Evolutionary conservation across 2,329 filamentous ascomycete genomes (phyloP).

Genomic region (Cytospora paraplurivora): DNA sequence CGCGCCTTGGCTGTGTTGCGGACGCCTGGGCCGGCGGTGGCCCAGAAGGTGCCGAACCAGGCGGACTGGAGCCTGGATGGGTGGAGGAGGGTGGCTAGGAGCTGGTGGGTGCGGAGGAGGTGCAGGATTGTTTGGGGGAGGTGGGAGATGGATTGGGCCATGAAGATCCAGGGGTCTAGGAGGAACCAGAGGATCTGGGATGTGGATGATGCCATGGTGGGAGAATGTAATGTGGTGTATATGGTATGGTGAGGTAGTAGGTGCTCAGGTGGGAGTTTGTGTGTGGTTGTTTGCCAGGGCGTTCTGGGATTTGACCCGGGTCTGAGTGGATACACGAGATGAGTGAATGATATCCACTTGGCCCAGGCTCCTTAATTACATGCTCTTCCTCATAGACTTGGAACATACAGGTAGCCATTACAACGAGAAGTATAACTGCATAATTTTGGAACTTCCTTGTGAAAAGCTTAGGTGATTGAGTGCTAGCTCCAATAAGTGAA

Average conservation of each 20-base stretch:
- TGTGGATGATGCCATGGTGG: constrained; percentile 23
- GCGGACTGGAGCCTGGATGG: constrained; percentile 45
- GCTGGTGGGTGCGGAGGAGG: constrained; percentile 51
- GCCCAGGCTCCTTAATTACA: no score
- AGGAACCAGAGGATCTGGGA: constrained; percentile 39
- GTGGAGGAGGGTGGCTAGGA: constrained; percentile 49
- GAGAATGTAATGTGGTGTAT: not conserved
- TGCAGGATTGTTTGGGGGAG: constrained; percentile 47
- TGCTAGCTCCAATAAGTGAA: no score
- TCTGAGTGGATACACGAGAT: not conserved
- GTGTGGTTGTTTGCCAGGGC: not conserved
- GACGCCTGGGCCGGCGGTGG: constrained; percentile 52
- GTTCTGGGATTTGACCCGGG: not conserved
- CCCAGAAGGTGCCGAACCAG: constrained; percentile 68
- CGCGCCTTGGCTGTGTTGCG: constrained; percentile 44
- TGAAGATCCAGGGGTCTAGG: constrained; percentile 55
- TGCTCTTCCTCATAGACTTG: no score
- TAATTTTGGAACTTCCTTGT: no score
- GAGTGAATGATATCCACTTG: no score
- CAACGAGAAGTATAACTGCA: no score
- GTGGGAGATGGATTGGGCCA: constrained; percentile 50
- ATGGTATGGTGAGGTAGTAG: no score
- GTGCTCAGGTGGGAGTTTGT: not conserved
- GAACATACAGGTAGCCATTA: no score
- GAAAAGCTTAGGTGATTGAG: no score